Conservation (phyloP, 192 early-diverging fungal species). For the Coemansia sp. region DNA sequence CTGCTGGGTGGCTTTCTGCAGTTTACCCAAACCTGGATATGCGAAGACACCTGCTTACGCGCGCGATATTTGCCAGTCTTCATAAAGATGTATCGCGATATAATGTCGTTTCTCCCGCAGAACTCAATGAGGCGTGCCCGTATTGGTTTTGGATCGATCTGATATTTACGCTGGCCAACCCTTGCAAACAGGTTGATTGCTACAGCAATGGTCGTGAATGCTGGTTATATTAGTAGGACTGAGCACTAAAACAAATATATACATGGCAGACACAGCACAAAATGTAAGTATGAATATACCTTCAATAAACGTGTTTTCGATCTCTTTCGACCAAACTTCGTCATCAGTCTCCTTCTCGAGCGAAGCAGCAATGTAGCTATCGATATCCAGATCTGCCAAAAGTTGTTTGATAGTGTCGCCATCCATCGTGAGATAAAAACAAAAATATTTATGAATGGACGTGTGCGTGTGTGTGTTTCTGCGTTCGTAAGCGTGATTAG, state of each 20-base stretch:
- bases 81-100: slow-evolving; percentile 70
- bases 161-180: slow-evolving; percentile 48
- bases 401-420: slow-evolving; percentile 27
- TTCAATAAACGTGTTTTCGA: slow-evolving; percentile 38
- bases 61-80: slow-evolving; percentile 63
- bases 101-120: slow-evolving; percentile 68
- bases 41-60: slow-evolving; percentile 78
- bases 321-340: slow-evolving; percentile 40
- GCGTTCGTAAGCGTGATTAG: no score
- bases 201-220: slow-evolving; percentile 2
- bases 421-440: slow-evolving; percentile 24
- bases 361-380: slow-evolving; percentile 25
- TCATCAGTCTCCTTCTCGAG: slow-evolving; percentile 16
- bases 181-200: slow-evolving; percentile 31
- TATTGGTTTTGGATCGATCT: slow-evolving; percentile 26
- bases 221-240: not conserved
- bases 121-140: slow-evolving; percentile 29
- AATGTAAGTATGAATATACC: slow-evolving; percentile 9
- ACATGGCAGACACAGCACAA: no score
- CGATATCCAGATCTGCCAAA: slow-evolving; percentile 28
- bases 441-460: not conserved
- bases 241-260: not conserved
- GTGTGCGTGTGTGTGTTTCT: no score
- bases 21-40: slow-evolving; percentile 76
- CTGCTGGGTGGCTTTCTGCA: slow-evolving; percentile 59